phyloP scores from a whole-genome alignment of 1,284 basidiomycete genomes.

The Ceratobasidium theobromae region DNA sequence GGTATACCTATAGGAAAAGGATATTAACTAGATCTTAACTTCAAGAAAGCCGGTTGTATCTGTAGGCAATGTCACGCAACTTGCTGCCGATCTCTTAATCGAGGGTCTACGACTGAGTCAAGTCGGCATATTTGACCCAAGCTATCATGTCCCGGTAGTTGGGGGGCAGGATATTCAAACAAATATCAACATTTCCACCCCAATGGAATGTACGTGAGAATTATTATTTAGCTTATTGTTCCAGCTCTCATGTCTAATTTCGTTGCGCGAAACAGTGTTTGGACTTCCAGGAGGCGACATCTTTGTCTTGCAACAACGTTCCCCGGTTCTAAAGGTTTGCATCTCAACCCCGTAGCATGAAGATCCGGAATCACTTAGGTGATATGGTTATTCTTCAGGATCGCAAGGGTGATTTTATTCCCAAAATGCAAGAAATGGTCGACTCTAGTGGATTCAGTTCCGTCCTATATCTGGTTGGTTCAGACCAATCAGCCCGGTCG shows the following conservation, averaged over 20 bases:
- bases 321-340: slow-evolving; percentile 26
- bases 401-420: slow-evolving; percentile 20
- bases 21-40: not conserved
- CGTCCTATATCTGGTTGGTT: slow-evolving; percentile 21
- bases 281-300: slow-evolving; percentile 2
- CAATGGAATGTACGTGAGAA: slow-evolving; percentile 28
- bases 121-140: slow-evolving; percentile 6
- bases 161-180: not conserved
- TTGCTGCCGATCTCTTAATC: slow-evolving; percentile 17
- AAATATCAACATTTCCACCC: not conserved
- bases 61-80: slow-evolving; percentile 20
- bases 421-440: slow-evolving; percentile 4
- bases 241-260: slow-evolving; percentile 12
- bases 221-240: not conserved
- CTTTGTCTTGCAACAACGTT: slow-evolving; percentile 25
- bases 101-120: slow-evolving; percentile 4
- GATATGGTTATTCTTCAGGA: slow-evolving; percentile 2
- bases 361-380: no score
- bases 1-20: not conserved
- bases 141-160: slow-evolving; percentile 19
- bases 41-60: slow-evolving; percentile 13
- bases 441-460: slow-evolving; percentile 7
- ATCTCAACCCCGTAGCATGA: not conserved
- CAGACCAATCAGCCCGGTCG: slow-evolving; percentile 26
- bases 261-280: slow-evolving; percentile 12